These are phyloP conservation scores for Cicer arietinum DNA, from an alignment of 306 rosid genomes.

Conservation along the genomic window DNA sequence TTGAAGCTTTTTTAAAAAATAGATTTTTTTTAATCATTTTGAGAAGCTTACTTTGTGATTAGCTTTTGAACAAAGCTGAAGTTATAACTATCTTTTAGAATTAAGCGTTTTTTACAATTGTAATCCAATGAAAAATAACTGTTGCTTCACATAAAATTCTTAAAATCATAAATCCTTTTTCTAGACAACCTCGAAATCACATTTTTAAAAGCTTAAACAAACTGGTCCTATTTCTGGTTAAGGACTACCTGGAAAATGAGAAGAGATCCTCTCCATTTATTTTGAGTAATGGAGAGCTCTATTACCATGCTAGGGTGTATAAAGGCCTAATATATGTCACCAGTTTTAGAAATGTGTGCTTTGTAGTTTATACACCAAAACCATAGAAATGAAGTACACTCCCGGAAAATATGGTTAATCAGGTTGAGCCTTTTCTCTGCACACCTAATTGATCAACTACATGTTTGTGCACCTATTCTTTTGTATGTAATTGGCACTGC, in stretches of 20 bases:
- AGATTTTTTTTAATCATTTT: background rate
- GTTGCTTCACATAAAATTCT: background rate
- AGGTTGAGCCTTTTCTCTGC: constrained; percentile 14
- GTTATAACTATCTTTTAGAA: background rate
- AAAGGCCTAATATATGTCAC: background rate
- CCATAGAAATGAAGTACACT: background rate
- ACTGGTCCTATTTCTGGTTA: background rate
- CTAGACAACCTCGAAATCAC: background rate
- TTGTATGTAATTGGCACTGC: constrained; percentile 1
- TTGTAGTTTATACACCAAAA: background rate
- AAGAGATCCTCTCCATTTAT: background rate
- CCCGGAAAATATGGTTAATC: constrained; percentile 3
- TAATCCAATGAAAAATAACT: background rate
- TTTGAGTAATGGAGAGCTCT: background rate
- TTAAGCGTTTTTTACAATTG: background rate
- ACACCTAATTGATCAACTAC: constrained; percentile 27
- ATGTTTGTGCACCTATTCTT: background rate
- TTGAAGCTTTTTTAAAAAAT: background rate
- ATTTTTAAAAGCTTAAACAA: background rate
- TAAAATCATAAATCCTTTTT: background rate
- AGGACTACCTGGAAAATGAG: background rate
- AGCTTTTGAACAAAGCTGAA: constrained; percentile 5
- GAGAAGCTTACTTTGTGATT: constrained; percentile 1
- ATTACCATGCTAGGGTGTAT: background rate
- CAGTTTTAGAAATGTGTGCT: background rate